phyloP scores from a whole-genome alignment of 148 eudicot genomes.

The Cornus controversa region DNA sequence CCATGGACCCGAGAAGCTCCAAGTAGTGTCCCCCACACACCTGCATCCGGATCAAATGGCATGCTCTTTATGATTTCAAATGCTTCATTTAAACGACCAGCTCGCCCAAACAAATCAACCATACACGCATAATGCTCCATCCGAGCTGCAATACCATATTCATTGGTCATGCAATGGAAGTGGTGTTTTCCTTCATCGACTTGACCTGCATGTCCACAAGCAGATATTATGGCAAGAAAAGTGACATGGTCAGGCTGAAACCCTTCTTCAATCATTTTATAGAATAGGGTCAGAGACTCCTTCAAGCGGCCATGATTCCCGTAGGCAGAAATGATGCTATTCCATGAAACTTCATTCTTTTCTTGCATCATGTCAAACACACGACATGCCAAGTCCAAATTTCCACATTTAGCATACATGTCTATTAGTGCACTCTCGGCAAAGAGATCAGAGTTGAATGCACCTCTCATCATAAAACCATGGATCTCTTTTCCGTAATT shows the following conservation, averaged over 20 bases:
- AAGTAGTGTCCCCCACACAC: conserved; percentile 57
- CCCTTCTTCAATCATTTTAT: conserved; percentile 39
- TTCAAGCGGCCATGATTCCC: conserved; percentile 37
- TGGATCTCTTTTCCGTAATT: conserved; percentile 42
- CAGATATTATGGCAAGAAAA: conserved; percentile 46
- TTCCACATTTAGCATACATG: conserved; percentile 58
- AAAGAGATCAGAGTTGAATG: conserved; percentile 25
- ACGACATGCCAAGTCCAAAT: conserved; percentile 32
- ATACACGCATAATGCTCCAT: conserved; percentile 70
- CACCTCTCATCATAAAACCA: conserved; percentile 35
- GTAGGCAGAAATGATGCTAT: conserved; percentile 52
- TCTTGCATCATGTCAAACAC: conserved; percentile 40
- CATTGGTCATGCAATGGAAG: conserved; percentile 37
- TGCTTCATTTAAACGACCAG: conserved; percentile 54
- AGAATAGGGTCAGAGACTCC: conserved; percentile 35
- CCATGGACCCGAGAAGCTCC: conserved; percentile 56
- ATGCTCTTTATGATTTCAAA: conserved; percentile 37
- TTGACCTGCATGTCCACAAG: conserved; percentile 49
- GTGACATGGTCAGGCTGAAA: conserved; percentile 55
- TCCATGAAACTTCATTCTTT: conserved; percentile 54
- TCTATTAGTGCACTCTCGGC: conserved; percentile 49
- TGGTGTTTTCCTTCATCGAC: conserved; percentile 49
- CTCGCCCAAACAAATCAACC: conserved; percentile 60
- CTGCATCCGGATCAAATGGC: conserved; percentile 57
- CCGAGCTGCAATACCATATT: conserved; percentile 36